These are phyloP conservation scores for Hymenoscyphus scutula DNA, from an alignment of 2,329 filamentous ascomycete species.

Conservation along the genomic window DNA sequence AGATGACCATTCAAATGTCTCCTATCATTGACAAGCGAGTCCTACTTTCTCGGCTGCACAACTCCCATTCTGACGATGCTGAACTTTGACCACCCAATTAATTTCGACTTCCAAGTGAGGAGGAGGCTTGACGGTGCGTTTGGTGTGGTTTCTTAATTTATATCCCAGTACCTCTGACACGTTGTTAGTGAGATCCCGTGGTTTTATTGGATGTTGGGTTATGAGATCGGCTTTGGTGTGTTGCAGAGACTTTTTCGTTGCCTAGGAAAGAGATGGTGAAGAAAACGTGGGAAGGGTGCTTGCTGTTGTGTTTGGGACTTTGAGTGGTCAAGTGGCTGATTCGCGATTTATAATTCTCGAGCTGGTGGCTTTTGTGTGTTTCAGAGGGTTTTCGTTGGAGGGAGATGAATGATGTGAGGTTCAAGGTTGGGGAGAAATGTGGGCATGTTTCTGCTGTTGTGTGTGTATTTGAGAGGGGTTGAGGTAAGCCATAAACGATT, in stretches of 20 bases:
- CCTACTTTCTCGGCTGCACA: neutral
- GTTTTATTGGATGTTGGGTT: neutral
- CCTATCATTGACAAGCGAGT: neutral
- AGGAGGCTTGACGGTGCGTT: neutral
- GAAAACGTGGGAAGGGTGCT: no score
- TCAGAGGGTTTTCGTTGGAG: neutral
- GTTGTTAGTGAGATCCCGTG: neutral
- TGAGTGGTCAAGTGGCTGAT: no score
- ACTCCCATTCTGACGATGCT: neutral
- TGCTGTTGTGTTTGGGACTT: no score
- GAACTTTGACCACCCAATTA: neutral
- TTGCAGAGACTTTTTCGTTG: neutral
- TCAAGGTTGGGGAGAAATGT: neutral
- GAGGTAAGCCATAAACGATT: neutral
- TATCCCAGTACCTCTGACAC: neutral
- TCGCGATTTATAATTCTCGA: no score
- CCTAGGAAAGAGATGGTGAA: no score
- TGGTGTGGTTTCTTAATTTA: neutral
- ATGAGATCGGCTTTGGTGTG: neutral
- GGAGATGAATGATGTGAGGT: no score
- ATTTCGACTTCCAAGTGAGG: neutral
- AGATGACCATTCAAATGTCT: neutral
- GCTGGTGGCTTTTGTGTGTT: no score
- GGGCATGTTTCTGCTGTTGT: neutral
- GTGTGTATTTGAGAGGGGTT: neutral